Base-by-base conservation (phyloP, 352 stramenopile genomes). In the Saprolegnia diclina region DNA sequence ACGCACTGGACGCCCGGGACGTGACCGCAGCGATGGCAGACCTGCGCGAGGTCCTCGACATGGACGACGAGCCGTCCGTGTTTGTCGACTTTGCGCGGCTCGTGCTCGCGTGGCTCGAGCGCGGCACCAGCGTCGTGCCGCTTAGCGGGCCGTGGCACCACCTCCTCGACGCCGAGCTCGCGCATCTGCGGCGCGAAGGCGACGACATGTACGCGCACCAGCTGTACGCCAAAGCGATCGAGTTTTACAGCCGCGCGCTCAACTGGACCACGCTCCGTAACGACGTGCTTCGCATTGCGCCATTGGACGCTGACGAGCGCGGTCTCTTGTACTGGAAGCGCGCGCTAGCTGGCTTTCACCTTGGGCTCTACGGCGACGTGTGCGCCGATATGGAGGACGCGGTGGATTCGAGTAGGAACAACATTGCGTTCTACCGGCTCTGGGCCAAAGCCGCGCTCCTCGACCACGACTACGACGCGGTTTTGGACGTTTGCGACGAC, bases 191-290 rank as follows among this genome's bases (percentile, higher is more conserved):
- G 24, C 24, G 35, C 35, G 52, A 59, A 59, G 52, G 52, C 52
- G 52, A 59, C 35, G 52, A 59, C 11, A 59, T 59, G 52, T 59
- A 59, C n/a, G 9, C 52, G 52, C 52, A 59, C 35, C 52, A 59
- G 35, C 35, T 59, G 52, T 59, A 59, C 35, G 52, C 52, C 52
- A 59, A 59, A 24, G 52, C 52, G 11, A 59, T 59, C 35, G 52
- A 59, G 19, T 59, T 26, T n/a, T 59, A 59, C 52, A 59, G 24
- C 52, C 52, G 52, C 35, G 52, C 35, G 52, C 24, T 59, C 52
- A 9, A 35, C 11, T 59, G 52, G 52, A 40, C 11, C 24, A 10
- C 2, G 16, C 24, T 59, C 11, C 24, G 11, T 9, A 40, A 14
- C 11, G 52, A 40, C 9, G 24, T 59, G 13, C n/a, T 59, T 3